Evolutionary conservation across 2,329 filamentous ascomycete genomes (phyloP).

Genomic region (Bertia moriformis): DNA sequence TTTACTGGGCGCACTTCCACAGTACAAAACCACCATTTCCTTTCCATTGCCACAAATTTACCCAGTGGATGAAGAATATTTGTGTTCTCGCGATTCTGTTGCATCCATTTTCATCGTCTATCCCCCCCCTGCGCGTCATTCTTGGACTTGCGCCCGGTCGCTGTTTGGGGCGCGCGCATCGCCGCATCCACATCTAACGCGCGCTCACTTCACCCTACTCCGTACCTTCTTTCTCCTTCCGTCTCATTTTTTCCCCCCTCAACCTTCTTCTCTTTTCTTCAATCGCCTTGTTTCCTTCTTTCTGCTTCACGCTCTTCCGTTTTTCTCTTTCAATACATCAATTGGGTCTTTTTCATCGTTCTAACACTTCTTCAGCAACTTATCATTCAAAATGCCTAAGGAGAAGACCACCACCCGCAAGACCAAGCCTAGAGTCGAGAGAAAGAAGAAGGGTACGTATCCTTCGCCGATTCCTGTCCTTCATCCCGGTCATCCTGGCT

Average conservation of each 20-base stretch:
- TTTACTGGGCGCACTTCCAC: no score
- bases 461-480: not conserved
- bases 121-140: not conserved
- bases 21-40: no score
- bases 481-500: not conserved
- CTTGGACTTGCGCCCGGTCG: not conserved
- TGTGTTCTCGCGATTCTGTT: no score
- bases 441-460: not conserved
- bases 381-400: slow-evolving; percentile 1
- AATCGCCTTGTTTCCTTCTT: not conserved
- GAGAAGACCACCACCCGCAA: not conserved
- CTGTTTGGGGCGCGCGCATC: not conserved
- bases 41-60: no score
- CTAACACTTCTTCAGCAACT: not conserved
- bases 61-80: no score
- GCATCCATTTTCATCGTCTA: no score
- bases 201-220: no score
- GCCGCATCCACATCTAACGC: no score
- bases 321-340: not conserved
- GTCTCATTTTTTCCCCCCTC: not conserved
- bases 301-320: not conserved
- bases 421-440: not conserved
- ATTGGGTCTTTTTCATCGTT: not conserved
- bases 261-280: not conserved
- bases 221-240: not conserved